These are phyloP conservation scores for Rosa hybrid DNA, from an alignment of 331 rosid genomes.

Conservation along the genomic window DNA sequence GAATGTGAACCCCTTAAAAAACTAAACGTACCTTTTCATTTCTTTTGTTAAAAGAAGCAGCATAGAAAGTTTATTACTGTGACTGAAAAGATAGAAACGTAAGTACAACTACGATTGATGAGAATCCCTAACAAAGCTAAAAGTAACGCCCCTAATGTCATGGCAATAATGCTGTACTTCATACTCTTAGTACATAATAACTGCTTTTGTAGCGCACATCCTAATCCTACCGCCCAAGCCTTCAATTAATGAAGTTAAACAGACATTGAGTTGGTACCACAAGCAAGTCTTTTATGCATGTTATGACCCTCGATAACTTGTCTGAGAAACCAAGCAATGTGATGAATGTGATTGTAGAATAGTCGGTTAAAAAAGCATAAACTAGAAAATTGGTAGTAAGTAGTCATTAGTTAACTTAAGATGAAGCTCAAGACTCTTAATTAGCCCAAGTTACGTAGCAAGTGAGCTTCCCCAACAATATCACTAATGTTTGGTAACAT, in stretches of 20 bases:
- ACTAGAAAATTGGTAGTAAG: background rate
- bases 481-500: background rate
- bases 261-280: background rate
- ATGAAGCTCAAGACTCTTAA: background rate
- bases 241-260: background rate
- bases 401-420: background rate
- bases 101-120: background rate
- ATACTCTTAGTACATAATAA: background rate
- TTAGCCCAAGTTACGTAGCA: background rate
- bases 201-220: background rate
- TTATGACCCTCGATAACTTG: background rate
- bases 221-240: background rate
- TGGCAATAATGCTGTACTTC: background rate
- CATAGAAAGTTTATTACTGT: too few species aligned
- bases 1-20: too few species aligned
- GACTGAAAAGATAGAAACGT: background rate
- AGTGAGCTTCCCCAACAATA: background rate
- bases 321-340: background rate
- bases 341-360: conserved; percentile 1
- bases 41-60: too few species aligned
- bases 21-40: too few species aligned
- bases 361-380: background rate
- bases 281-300: background rate
- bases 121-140: background rate
- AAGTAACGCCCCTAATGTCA: background rate